phyloP scores from a whole-genome alignment of 2,329 filamentous ascomycete genomes.

The Stromatinia cepivora region DNA sequence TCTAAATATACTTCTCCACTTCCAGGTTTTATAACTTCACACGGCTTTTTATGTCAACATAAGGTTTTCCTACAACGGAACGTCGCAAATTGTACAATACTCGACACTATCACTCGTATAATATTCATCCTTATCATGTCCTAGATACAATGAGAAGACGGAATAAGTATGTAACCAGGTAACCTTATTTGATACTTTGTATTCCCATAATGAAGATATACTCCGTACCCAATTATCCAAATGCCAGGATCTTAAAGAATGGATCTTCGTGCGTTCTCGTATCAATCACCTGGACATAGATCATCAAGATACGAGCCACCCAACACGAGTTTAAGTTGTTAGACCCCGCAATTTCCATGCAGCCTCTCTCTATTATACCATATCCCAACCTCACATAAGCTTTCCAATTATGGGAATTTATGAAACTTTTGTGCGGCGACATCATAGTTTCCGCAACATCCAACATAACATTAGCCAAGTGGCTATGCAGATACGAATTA shows the following conservation, averaged over 20 bases:
- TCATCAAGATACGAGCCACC: constrained; percentile 18
- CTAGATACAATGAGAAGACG: background rate
- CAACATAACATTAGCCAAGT: constrained; percentile 2
- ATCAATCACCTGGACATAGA: constrained; percentile 21
- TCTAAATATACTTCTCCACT: constrained; percentile 4
- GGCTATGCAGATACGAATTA: constrained; percentile 25
- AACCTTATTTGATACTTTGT: background rate
- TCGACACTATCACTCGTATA: background rate
- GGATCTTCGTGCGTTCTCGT: constrained; percentile 19
- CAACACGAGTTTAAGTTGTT: constrained; percentile 10
- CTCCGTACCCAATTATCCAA: background rate
- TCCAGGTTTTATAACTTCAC: background rate
- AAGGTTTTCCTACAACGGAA: background rate
- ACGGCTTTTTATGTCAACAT: background rate
- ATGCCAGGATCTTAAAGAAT: background rate
- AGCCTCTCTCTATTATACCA: constrained; percentile 1
- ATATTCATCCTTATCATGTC: background rate
- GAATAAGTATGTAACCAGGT: background rate
- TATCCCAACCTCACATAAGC: constrained; percentile 5
- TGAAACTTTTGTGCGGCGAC: background rate
- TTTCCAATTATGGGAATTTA: background rate
- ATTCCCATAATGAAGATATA: background rate
- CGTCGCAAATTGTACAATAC: background rate
- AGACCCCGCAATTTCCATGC: constrained; percentile 15
- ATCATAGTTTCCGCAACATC: constrained; percentile 2